Conservation (phyloP, 192 early-diverging fungal species). For the Gigaspora rosea region DNA sequence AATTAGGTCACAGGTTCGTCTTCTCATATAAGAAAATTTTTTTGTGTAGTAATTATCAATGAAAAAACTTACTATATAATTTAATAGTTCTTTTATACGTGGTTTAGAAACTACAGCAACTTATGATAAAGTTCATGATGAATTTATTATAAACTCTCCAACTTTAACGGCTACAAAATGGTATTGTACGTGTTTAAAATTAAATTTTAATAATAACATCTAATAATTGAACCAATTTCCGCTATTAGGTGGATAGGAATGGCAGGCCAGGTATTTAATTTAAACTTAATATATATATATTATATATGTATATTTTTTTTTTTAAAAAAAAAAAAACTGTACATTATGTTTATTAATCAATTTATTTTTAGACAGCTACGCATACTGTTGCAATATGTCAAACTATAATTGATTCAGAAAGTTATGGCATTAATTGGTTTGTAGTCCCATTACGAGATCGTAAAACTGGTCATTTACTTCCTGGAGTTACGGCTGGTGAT, state of each 20-base stretch:
- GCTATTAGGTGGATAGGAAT: slow-evolving; percentile 58
- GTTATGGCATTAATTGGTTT: slow-evolving; percentile 68
- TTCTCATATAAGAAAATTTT: not conserved
- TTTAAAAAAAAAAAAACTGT: too few relatives aligned
- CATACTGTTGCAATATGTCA: slow-evolving; percentile 65
- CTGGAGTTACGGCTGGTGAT: slow-evolving; percentile 59
- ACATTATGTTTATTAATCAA: too few relatives aligned
- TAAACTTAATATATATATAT: too few relatives aligned
- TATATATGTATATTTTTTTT: too few relatives aligned
- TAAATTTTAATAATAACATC: not conserved
- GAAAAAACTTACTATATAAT: too few relatives aligned
- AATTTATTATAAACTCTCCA: slow-evolving; percentile 65
- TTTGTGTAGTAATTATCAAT: too few relatives aligned
- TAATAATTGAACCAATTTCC: not conserved
- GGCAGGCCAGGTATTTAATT: slow-evolving; percentile 43
- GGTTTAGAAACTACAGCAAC: slow-evolving; percentile 70
- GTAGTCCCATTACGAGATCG: slow-evolving; percentile 60
- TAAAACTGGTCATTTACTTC: slow-evolving; percentile 50
- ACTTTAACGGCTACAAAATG: slow-evolving; percentile 63
- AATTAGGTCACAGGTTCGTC: slow-evolving; percentile 44
- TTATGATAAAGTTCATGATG: slow-evolving; percentile 54
- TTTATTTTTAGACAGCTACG: slow-evolving; percentile 49
- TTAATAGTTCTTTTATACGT: slow-evolving; percentile 58
- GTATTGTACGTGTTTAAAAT: slow-evolving; percentile 21
- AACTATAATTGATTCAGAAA: slow-evolving; percentile 58